Conservation (phyloP, 495 filamentous ascomycete genomes). For the Penicillium herquei region DNA sequence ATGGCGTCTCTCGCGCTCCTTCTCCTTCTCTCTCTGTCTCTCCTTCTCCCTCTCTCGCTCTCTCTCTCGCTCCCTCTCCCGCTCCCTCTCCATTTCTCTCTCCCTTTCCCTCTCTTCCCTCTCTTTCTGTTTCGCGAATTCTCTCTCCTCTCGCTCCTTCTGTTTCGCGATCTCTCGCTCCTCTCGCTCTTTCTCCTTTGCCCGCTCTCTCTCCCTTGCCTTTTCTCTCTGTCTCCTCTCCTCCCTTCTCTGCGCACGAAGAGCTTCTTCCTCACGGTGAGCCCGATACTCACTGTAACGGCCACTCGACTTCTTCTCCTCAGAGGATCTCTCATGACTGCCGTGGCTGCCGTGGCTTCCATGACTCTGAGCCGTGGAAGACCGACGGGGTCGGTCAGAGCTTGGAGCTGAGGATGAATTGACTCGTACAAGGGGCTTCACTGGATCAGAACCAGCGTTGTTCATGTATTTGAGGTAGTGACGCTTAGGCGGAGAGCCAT, state of each 20-base stretch:
- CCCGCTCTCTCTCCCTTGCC: constrained; percentile 9
- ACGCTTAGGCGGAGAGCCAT: constrained; percentile 18
- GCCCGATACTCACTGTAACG: constrained; percentile 30
- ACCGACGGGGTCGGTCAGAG: constrained; percentile 25
- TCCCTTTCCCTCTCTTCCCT: too few species aligned
- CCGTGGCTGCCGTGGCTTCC: constrained; percentile 19
- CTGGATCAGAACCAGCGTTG: constrained; percentile 36
- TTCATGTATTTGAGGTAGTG: constrained; percentile 42
- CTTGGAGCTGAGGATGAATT: constrained; percentile 31
- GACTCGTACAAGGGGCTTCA: constrained; percentile 34
- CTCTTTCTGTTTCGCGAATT: constrained; percentile 15
- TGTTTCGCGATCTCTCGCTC: too few species aligned
- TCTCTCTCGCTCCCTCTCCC: not conserved
- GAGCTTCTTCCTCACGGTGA: constrained; percentile 17
- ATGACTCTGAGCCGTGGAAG: constrained; percentile 32
- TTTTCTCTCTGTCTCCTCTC: not conserved
- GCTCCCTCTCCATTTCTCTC: too few species aligned
- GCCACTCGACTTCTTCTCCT: constrained; percentile 28
- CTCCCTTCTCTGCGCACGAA: constrained; percentile 13
- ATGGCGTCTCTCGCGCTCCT: not conserved
- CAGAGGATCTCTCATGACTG: constrained; percentile 21
- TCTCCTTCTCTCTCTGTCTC: constrained; percentile 16
- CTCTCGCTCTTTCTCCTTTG: constrained; percentile 10
- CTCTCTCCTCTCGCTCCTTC: constrained; percentile 6
- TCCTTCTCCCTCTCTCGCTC: not conserved